Conservation (phyloP, 306 rosid species). For the Quercus bicolor region DNA sequence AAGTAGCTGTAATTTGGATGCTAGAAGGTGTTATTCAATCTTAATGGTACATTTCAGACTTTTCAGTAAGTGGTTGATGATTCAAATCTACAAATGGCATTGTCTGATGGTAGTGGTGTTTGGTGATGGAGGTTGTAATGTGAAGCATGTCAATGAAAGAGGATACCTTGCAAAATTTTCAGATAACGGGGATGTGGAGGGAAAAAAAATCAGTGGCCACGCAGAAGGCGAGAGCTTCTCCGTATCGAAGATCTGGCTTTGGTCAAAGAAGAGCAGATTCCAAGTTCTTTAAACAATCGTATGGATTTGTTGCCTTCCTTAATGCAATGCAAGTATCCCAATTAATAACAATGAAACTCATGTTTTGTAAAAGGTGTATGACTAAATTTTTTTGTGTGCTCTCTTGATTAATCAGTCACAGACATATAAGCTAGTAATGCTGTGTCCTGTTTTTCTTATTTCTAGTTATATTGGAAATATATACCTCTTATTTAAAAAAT, state of each 20-base stretch:
- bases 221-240: conserved; percentile 72
- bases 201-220: conserved; percentile 47
- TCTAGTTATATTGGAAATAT: neutral
- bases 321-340: conserved; percentile 10
- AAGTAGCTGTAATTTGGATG: conserved; percentile 45
- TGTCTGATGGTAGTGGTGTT: conserved; percentile 15
- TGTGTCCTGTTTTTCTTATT: neutral
- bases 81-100: conserved; percentile 55
- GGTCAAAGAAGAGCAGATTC: conserved; percentile 56
- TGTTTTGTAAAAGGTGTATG: neutral
- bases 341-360: conserved; percentile 3
- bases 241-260: conserved; percentile 91
- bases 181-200: conserved; percentile 37
- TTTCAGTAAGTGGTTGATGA: conserved; percentile 66
- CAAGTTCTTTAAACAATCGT: conserved; percentile 30
- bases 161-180: neutral
- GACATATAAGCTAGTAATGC: neutral
- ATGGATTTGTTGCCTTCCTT: conserved; percentile 33
- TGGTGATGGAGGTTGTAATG: neutral
- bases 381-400: neutral
- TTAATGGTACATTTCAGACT: conserved; percentile 55
- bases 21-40: conserved; percentile 80
- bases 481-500: neutral
- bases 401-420: neutral
- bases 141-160: conserved; percentile 7